Percentiles rank a stretch among this genome's conserved stretches.
phyloP scores from a whole-genome alignment of 1,139 yeast genomes.

The Geotrichum reessii region DNA sequence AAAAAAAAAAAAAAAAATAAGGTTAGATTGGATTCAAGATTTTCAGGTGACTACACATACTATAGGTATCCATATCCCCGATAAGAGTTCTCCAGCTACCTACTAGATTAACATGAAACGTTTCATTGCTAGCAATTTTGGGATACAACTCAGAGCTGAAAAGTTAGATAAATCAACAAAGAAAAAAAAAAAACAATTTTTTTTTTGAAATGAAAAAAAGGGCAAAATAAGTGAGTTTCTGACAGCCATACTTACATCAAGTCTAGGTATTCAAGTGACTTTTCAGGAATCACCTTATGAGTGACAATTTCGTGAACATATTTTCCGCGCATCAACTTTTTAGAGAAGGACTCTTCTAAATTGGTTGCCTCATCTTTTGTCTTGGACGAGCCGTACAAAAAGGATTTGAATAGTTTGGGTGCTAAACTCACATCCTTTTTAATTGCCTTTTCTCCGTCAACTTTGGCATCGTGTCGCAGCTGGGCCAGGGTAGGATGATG shows the following conservation, averaged over 20 bases:
- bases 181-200: too few relatives aligned
- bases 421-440: constrained; percentile 17
- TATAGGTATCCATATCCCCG: constrained; percentile 38
- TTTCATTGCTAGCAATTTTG: constrained; percentile 32
- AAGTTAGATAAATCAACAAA: neutral
- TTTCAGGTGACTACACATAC: neutral
- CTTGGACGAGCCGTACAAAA: constrained; percentile 37
- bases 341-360: constrained; percentile 36
- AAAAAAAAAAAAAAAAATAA: too few relatives aligned
- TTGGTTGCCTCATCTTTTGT: constrained; percentile 35
- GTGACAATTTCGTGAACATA: constrained; percentile 40
- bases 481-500: constrained; percentile 16
- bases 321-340: constrained; percentile 39
- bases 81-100: constrained; percentile 43
- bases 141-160: constrained; percentile 33
- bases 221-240: too few relatives aligned
- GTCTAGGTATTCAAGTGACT: constrained; percentile 35
- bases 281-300: constrained; percentile 38
- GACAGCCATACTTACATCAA: constrained; percentile 25
- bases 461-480: constrained; percentile 22
- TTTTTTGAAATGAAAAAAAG: too few relatives aligned
- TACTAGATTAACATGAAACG: constrained; percentile 36
- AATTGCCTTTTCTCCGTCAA: constrained; percentile 12
- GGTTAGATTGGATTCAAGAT: neutral
- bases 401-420: constrained; percentile 34